A percentile compares a stretch with the other conserved stretches of the same genome.
These are phyloP conservation scores for Halophytophthora batemanensis DNA, from an alignment of 352 stramenopile genomes.

Conservation along the genomic window DNA sequence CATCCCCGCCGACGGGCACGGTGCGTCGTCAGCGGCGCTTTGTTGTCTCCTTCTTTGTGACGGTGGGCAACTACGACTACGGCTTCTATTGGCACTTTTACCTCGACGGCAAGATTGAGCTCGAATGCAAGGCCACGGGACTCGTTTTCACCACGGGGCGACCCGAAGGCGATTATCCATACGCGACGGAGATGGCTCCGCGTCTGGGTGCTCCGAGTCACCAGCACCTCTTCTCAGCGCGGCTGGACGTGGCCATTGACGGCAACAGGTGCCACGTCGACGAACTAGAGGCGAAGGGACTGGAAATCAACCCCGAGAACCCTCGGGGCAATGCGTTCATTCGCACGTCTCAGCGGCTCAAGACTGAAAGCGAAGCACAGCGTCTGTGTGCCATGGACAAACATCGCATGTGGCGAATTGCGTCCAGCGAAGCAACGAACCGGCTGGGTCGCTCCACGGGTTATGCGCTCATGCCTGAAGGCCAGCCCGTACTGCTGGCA, in stretches of 20 bases:
- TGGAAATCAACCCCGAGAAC: conserved; percentile 20
- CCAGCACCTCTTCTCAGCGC: conserved; percentile 65
- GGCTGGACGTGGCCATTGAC: conserved; percentile 60
- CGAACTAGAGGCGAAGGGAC: conserved; percentile 37
- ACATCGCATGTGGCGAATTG: conserved; percentile 44
- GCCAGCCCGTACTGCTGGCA: conserved; percentile 35
- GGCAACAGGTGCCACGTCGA: conserved; percentile 24
- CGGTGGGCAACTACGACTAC: conserved; percentile 70
- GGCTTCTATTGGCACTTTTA: conserved; percentile 54
- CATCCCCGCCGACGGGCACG: neutral
- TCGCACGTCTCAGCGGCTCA: conserved; percentile 28
- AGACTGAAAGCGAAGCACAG: conserved; percentile 29
- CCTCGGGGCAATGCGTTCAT: conserved; percentile 44
- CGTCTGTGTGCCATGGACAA: conserved; percentile 30
- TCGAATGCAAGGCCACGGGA: conserved; percentile 56
- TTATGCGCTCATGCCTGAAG: conserved; percentile 42
- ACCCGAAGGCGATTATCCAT: conserved; percentile 31
- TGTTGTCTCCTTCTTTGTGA: conserved; percentile 59
- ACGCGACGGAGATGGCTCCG: conserved; percentile 30
- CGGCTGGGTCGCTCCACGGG: conserved; percentile 35
- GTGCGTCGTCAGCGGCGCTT: conserved; percentile 45
- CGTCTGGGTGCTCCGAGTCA: conserved; percentile 45
- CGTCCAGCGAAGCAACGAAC: conserved; percentile 40
- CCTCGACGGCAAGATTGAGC: conserved; percentile 58
- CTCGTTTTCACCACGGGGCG: conserved; percentile 54